Conservation (phyloP, 805 yeast genomes). For the Wickerhamomyces subpelliculosus region DNA sequence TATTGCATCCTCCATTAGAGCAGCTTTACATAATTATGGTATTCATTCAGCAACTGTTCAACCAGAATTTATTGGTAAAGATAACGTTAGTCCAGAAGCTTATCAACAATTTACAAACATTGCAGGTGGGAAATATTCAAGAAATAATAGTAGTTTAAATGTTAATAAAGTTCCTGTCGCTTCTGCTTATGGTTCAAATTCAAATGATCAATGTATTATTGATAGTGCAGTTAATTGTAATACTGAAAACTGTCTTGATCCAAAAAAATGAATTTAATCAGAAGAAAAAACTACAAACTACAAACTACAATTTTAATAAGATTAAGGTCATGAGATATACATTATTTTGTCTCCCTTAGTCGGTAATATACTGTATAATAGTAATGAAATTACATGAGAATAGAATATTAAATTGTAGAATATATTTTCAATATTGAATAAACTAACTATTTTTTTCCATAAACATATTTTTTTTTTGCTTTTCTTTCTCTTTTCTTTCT, state of each 20-base stretch:
- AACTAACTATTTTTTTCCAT: too few relatives aligned
- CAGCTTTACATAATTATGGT: slow-evolving; percentile 74
- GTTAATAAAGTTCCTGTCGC: slow-evolving; percentile 8
- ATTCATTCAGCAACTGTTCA: slow-evolving; percentile 93
- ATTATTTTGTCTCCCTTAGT: too few relatives aligned
- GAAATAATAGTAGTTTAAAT: slow-evolving; percentile 10
- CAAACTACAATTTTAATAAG: background rate
- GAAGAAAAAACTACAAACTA: background rate
- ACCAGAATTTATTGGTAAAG: slow-evolving; percentile 65
- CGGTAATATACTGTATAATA: too few relatives aligned
- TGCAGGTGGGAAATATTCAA: slow-evolving; percentile 24
- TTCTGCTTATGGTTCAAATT: slow-evolving; percentile 28
- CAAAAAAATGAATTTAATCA: background rate
- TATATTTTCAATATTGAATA: too few relatives aligned
- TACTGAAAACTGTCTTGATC: slow-evolving; percentile 33
- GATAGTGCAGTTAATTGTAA: slow-evolving; percentile 50
- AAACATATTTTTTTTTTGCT: too few relatives aligned
- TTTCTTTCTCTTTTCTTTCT: too few relatives aligned
- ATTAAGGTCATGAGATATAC: too few relatives aligned
- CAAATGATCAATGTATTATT: slow-evolving; percentile 36
- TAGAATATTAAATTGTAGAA: too few relatives aligned
- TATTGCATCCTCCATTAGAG: slow-evolving; percentile 72
- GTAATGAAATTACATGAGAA: too few relatives aligned
- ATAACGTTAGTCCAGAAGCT: slow-evolving; percentile 23
- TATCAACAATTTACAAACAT: slow-evolving; percentile 27